These are phyloP conservation scores for Leccinum subgranulosum DNA, from an alignment of 768 basidiomycete genomes.

Conservation along the genomic window DNA sequence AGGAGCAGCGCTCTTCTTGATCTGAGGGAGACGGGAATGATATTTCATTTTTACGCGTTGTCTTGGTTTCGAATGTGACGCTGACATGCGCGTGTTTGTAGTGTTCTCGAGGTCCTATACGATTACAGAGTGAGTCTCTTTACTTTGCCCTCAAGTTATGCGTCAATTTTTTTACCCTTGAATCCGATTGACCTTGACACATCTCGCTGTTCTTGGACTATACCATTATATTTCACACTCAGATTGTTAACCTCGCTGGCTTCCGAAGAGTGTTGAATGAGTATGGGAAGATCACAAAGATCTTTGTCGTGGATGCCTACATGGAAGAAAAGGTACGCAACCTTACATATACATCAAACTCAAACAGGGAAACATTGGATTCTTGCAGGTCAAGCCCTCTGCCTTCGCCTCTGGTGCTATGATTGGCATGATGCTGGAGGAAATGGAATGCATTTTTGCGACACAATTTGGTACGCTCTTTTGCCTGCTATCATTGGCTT, in stretches of 20 bases:
- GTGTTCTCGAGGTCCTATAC: conserved; percentile 79
- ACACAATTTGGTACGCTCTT: conserved; percentile 61
- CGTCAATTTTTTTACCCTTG: not conserved
- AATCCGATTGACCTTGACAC: not conserved
- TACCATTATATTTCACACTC: not conserved
- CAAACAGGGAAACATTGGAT: not conserved
- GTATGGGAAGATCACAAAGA: conserved; percentile 76
- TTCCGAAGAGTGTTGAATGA: conserved; percentile 86
- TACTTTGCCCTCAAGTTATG: not conserved
- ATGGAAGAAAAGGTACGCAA: conserved; percentile 66
- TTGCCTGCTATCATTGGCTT: not conserved
- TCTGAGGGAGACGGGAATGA: not conserved
- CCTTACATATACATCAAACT: not conserved
- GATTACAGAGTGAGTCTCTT: conserved; percentile 68
- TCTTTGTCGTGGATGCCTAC: conserved; percentile 75
- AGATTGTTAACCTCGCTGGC: conserved; percentile 88
- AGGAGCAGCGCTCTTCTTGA: not conserved
- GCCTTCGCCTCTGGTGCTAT: conserved; percentile 61
- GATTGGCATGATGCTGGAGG: conserved; percentile 64
- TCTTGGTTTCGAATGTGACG: not conserved
- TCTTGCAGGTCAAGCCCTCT: conserved; percentile 58
- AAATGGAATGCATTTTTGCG: conserved; percentile 77
- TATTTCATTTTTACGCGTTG: not conserved
- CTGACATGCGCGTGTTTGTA: conserved; percentile 25
- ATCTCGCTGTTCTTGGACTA: not conserved